Evolutionary conservation across 805 yeast genomes (phyloP).

Genomic region (Myxozyma kluyveri): DNA sequence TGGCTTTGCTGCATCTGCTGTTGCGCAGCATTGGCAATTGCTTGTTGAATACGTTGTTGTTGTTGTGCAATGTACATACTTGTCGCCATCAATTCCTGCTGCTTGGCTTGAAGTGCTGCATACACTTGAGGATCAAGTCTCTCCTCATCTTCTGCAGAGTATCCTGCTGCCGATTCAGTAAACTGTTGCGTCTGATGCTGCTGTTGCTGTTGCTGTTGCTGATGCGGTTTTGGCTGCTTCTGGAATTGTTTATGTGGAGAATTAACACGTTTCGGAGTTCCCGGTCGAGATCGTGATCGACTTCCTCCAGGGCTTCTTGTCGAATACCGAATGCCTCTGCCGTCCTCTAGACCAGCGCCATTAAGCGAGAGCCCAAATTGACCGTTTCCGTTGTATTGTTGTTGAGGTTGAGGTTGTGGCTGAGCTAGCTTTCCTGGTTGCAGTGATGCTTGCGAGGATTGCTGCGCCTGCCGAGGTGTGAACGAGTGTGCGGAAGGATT

Average conservation of each 20-base stretch:
- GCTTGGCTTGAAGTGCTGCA: conserved; percentile 38
- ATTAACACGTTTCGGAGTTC: conserved; percentile 4
- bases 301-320: too few relatives aligned
- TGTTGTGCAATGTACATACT: conserved; percentile 38
- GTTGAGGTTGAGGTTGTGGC: neutral
- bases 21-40: conserved; percentile 30
- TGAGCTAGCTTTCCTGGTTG: too few relatives aligned
- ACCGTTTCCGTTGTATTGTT: neutral
- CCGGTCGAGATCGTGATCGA: too few relatives aligned
- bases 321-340: too few relatives aligned
- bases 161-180: neutral
- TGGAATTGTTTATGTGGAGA: too few relatives aligned
- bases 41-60: conserved; percentile 38
- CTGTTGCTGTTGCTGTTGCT: conserved; percentile 3
- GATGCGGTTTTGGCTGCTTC: neutral
- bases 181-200: neutral
- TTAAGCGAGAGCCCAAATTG: conserved; percentile 4
- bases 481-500: conserved; percentile 19
- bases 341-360: too few relatives aligned
- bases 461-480: conserved; percentile 23
- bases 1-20: conserved; percentile 28
- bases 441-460: conserved; percentile 6
- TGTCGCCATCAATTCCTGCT: conserved; percentile 38
- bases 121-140: conserved; percentile 30
- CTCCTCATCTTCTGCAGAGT: conserved; percentile 5